Evolutionary conservation across 768 basidiomycete species (phyloP).

Genomic region (Lentinula aciculospora): DNA sequence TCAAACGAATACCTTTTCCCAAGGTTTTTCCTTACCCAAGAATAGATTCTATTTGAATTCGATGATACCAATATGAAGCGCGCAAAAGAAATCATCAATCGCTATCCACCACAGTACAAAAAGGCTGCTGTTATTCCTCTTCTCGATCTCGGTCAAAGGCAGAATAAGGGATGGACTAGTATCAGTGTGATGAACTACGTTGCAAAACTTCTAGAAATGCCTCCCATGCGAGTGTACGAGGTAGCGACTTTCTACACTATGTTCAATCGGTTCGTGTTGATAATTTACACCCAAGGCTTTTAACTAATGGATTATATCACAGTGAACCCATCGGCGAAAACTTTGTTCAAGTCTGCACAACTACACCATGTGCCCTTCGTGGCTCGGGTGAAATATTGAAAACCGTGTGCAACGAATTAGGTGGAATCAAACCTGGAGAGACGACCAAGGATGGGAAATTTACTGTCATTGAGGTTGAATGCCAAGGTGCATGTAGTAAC

Average conservation of each 20-base stretch:
- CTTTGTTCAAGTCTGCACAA: conserved; percentile 98
- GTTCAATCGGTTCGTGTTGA: conserved; percentile 82
- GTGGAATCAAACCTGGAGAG: conserved; percentile 79
- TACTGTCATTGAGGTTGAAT: conserved; percentile 97
- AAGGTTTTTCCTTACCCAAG: background rate
- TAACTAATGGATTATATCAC: background rate
- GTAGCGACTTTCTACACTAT: conserved; percentile 99
- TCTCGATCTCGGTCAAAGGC: conserved; percentile 92
- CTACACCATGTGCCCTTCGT: conserved; percentile 94
- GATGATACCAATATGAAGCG: conserved; percentile 74
- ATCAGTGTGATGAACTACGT: conserved; percentile 99
- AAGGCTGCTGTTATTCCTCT: conserved; percentile 97
- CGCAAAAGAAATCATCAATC: conserved; percentile 84
- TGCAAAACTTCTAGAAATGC: conserved; percentile 88
- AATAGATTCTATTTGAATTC: conserved; percentile 88
- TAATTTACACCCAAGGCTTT: background rate
- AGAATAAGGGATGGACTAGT: conserved; percentile 98
- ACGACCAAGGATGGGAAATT: conserved; percentile 97
- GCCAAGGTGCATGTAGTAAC: conserved; percentile 97
- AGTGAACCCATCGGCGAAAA: conserved; percentile 92
- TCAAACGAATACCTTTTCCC: conserved; percentile 1
- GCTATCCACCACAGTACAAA: conserved; percentile 97
- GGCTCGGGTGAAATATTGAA: conserved; percentile 90
- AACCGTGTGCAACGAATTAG: conserved; percentile 77
- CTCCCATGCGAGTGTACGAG: conserved; percentile 98